Evolutionary conservation across 2,329 filamentous ascomycete species (phyloP), one percentile per base, ranked within the genome.

Genomic region (Lachnellula cervina): DNA sequence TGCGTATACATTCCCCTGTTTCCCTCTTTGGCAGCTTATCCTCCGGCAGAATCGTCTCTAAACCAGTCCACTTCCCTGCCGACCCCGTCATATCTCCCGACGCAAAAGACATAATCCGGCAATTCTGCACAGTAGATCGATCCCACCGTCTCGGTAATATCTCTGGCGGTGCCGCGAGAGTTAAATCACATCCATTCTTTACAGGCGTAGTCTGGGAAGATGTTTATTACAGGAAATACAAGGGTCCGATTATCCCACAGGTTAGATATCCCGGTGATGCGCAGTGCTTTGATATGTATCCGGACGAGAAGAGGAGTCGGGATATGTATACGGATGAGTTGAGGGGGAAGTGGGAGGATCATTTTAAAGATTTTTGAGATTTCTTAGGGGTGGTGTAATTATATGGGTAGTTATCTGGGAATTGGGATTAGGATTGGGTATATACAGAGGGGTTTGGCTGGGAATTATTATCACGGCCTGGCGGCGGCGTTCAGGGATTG

Each of bases 271-370:
- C 84, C 0, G 88, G 87, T 34, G 89, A 93, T 67, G 86, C 89
- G 17, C 80, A 88, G 67, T 93, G 90, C 69, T 94, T 93, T 66
- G 89, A 93, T 66, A 79, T 86, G 43, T 94, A 93, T 65, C 87
- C 89, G n/a, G 87, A 90, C 57, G 87, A 91, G 67, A 83, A 87
- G 56, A 81, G 77, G 52, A 78, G 79, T 48, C 76, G 80, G 54
- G 84, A 88, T 40, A 73, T 76, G 54, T 92, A 91, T 66, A 88
- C 85, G 3, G 78, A 82, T 43, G 87, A 90, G 45, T 77, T 90
- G 78, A 77, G 77, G 35, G 75, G 77, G 45, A 83, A 83, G 72
- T 91, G 89, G 70, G 89, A 92, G 54, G 74, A 78, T 51, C 82
- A 78, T 65, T 93, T 93, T 69, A 77, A 78, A 59, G 86, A 88